These are phyloP conservation scores for Macrotyloma uniflorum DNA, from an alignment of 306 rosid species.

Conservation along the genomic window DNA sequence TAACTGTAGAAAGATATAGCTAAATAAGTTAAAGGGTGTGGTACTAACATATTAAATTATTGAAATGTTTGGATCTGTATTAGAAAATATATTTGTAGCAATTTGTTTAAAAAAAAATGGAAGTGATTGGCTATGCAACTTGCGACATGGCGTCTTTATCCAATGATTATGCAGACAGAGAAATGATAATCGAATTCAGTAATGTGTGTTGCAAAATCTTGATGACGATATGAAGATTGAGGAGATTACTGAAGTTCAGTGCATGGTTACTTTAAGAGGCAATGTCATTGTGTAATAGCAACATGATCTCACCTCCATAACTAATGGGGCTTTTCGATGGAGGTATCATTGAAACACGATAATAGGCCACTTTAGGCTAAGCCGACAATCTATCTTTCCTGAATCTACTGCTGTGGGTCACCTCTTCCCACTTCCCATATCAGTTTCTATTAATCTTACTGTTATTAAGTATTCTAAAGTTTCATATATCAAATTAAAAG, in stretches of 20 bases:
- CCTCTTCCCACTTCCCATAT: too few species aligned
- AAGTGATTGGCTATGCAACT: background rate
- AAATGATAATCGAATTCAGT: slow-evolving; percentile 38
- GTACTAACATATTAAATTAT: background rate
- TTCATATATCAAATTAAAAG: too few species aligned
- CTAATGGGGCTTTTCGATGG: slow-evolving; percentile 51
- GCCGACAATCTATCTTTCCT: slow-evolving; percentile 43
- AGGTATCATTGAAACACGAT: slow-evolving; percentile 47
- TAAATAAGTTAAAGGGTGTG: too few species aligned
- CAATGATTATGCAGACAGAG: slow-evolving; percentile 42
- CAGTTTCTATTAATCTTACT: too few species aligned
- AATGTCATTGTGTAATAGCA: slow-evolving; percentile 59
- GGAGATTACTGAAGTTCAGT: slow-evolving; percentile 43
- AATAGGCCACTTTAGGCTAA: slow-evolving; percentile 42
- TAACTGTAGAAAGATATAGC: too few species aligned
- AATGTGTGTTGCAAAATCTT: slow-evolving; percentile 29
- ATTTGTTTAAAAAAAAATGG: too few species aligned
- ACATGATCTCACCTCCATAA: slow-evolving; percentile 58
- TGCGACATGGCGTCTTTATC: slow-evolving; percentile 38
- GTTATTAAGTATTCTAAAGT: too few species aligned
- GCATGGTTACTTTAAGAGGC: slow-evolving; percentile 57
- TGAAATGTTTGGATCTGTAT: background rate
- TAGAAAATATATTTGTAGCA: background rate
- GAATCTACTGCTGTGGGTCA: background rate
- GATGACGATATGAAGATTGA: slow-evolving; percentile 39